phyloP scores from a whole-genome alignment of 2,329 filamentous ascomycete species.

The Geoglossum cookeanum region DNA sequence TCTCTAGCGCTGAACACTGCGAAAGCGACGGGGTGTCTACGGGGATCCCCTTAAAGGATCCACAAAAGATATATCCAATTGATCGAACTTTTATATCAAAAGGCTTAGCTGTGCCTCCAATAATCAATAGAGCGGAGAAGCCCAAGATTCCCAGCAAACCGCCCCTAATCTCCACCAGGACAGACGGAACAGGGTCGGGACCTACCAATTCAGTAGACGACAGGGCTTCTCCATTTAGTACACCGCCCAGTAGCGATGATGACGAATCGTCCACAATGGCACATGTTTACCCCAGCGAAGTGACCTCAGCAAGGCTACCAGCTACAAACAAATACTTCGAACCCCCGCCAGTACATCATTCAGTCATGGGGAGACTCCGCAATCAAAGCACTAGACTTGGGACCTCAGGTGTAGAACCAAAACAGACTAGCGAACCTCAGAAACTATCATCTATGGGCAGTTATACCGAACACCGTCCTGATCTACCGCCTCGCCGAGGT shows the following conservation, averaged over 20 bases:
- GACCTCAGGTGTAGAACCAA: not conserved
- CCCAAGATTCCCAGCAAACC: conserved; percentile 40
- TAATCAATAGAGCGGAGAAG: conserved; percentile 66
- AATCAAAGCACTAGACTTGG: not conserved
- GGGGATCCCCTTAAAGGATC: not conserved
- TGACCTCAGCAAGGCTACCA: not conserved
- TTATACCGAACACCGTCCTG: not conserved
- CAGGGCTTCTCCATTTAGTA: conserved; percentile 61
- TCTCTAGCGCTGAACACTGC: conserved; percentile 39
- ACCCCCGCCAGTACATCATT: conserved; percentile 33
- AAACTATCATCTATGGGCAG: not conserved
- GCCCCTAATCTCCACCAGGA: conserved; percentile 14
- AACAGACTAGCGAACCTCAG: not conserved
- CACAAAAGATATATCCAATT: not conserved
- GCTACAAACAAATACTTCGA: conserved; percentile 21
- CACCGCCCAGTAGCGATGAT: conserved; percentile 52
- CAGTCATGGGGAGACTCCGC: conserved; percentile 16
- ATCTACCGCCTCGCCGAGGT: conserved; percentile 3
- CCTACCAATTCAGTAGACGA: conserved; percentile 20
- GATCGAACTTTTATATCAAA: not conserved
- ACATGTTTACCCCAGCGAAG: not conserved
- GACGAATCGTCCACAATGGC: not conserved
- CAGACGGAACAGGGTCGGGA: conserved; percentile 14
- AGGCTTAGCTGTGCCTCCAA: conserved; percentile 36
- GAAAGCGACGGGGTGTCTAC: conserved; percentile 7